Conservation (phyloP, 371 early-diverging fungal genomes). For the Mucor lusitanicus region DNA sequence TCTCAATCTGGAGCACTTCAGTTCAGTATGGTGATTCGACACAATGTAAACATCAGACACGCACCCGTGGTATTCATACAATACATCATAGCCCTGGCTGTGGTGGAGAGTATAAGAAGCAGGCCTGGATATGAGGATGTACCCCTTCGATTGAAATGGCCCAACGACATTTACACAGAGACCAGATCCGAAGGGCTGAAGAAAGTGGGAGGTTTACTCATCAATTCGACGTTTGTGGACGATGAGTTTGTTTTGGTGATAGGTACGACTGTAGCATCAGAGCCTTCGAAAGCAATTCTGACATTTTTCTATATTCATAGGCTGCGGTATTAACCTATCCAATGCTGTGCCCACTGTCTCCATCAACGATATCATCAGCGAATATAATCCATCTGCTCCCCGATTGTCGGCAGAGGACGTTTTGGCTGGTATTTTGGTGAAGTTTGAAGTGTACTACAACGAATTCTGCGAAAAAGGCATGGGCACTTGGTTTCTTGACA, state of each 20-base stretch:
- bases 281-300: not conserved
- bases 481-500: constrained; percentile 63
- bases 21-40: constrained; percentile 80
- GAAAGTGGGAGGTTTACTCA: constrained; percentile 85
- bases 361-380: constrained; percentile 75
- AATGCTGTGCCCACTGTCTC: constrained; percentile 85
- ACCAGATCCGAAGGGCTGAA: constrained; percentile 50
- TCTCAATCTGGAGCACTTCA: constrained; percentile 89
- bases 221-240: constrained; percentile 73
- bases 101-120: constrained; percentile 75
- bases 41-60: constrained; percentile 56
- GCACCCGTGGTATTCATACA: constrained; percentile 83
- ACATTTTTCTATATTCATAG: constrained; percentile 35
- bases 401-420: constrained; percentile 70
- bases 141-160: constrained; percentile 93
- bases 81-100: constrained; percentile 82
- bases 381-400: constrained; percentile 40
- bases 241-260: constrained; percentile 80
- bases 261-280: constrained; percentile 46
- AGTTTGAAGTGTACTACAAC: constrained; percentile 73
- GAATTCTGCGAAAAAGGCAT: constrained; percentile 74
- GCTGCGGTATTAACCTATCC: constrained; percentile 82
- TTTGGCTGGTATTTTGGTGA: constrained; percentile 73
- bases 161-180: constrained; percentile 90
- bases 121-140: constrained; percentile 76